Evolutionary conservation across 2,329 filamentous ascomycete genomes (phyloP).

Genomic region (Paracoccidioides brasiliensis): DNA sequence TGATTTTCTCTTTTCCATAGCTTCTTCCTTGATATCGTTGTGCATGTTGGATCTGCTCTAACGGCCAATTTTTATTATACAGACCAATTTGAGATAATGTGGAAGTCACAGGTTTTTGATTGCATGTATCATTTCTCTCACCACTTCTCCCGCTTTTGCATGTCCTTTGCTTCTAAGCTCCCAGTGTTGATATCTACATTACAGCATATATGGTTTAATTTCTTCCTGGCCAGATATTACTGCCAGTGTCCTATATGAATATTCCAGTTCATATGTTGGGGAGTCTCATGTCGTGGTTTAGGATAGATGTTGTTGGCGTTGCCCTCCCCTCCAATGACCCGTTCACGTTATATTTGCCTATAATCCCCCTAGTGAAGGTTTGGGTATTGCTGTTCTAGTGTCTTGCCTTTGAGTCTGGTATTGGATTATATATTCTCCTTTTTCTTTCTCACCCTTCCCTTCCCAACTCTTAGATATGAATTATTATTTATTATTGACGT

Average conservation of each 20-base stretch:
- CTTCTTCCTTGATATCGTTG: not conserved
- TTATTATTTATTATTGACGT: not conserved
- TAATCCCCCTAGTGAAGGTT: not conserved
- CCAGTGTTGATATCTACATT: not conserved
- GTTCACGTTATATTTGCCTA: not conserved
- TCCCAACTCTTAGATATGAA: not conserved
- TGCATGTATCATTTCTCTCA: not conserved
- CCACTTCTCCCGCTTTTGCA: not conserved
- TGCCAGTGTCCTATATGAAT: not conserved
- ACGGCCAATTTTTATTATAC: not conserved
- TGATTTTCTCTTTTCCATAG: not conserved
- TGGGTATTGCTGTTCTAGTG: not conserved
- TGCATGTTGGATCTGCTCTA: not conserved
- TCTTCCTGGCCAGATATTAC: not conserved
- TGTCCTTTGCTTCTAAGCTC: not conserved
- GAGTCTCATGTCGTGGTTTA: not conserved
- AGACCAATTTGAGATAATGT: not conserved
- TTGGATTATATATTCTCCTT: not conserved
- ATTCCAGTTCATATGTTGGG: not conserved
- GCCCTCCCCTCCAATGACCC: not conserved
- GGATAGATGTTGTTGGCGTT: not conserved
- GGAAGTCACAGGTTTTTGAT: not conserved
- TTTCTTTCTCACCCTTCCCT: not conserved
- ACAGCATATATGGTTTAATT: not conserved
- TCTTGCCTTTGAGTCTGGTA: too few species aligned